Evolutionary conservation across 1,139 yeast genomes (phyloP).

Genomic region (Lizanozyma gosingica): DNA sequence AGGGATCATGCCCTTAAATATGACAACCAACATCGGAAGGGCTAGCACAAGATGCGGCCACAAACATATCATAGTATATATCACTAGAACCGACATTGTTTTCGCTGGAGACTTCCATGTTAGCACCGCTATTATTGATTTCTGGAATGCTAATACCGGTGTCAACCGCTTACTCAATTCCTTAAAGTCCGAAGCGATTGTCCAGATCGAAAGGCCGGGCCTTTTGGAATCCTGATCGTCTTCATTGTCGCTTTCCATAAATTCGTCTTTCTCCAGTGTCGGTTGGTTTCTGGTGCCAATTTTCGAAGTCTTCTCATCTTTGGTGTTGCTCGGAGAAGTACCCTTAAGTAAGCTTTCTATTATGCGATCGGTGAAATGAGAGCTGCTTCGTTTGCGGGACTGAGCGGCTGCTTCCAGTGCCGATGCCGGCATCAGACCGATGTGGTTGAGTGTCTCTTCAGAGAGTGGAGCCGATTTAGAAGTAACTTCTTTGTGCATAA

Average conservation of each 20-base stretch:
- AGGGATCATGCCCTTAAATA: conserved; percentile 32
- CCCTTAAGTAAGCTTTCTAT: conserved; percentile 3
- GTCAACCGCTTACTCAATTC: conserved; percentile 32
- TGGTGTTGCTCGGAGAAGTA: too few relatives aligned
- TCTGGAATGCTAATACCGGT: conserved; percentile 30
- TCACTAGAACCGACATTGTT: conserved; percentile 28
- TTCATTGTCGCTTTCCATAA: conserved; percentile 19
- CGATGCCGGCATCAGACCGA: neutral
- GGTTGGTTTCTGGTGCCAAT: too few relatives aligned
- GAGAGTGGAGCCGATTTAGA: neutral
- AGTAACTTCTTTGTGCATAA: too few relatives aligned
- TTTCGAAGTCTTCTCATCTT: too few relatives aligned
- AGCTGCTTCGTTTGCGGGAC: neutral
- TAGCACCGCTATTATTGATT: conserved; percentile 30
- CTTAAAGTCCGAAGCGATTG: conserved; percentile 29
- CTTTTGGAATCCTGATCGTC: conserved; percentile 22
- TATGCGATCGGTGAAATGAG: neutral
- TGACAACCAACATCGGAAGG: conserved; percentile 29
- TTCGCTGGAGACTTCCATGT: conserved; percentile 38
- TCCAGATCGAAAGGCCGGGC: conserved; percentile 27
- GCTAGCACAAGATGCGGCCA: conserved; percentile 41
- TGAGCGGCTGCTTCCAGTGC: neutral
- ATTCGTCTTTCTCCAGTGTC: conserved; percentile 22
- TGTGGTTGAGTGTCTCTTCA: neutral
- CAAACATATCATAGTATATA: conserved; percentile 33